Evolutionary conservation across 805 yeast species (phyloP), one percentile per base, ranked within the genome.

Genomic region (Kodamaea lidongshanica): DNA sequence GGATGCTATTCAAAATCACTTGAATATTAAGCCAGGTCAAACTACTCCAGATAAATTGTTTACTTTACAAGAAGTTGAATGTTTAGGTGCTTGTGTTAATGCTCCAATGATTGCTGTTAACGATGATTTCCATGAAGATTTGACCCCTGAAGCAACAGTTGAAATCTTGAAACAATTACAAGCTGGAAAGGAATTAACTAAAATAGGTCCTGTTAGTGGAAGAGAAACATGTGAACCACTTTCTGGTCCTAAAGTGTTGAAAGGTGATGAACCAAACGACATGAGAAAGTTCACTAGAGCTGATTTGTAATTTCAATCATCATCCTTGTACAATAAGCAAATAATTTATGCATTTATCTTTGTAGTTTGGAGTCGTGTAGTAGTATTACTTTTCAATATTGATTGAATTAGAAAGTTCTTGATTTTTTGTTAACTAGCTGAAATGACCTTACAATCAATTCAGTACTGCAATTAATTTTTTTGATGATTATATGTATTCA

Each of bases 11-110:
- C 67, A 72, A 48, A 57, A 62, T 23, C 72, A 73, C 45, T 67
- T 84, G 40, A 65, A 72, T 35, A 63, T 81, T 52, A 67, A 74
- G 52, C 84, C 87, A 6, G 92, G 92, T 39, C 77, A 83, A 54
- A 83, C 88, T 30, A 79, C 89, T 18, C 50, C 60, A 9, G 94
- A 85, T 60, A 76, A 76, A 20, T 58, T 78, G 42, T 84, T 84
- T 67, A 81, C 94, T 11, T 61, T 84, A 40, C 84, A 82, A 48
- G 95, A 84, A 57, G 94, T 84, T 40, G 95, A 84, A 61, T 84
- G 95, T 61, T 72, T 83, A 29, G 95, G 95, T 35, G 95, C 95
- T 3, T 84, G 95, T 67, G 87, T 84, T 29, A 84, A 84, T 56
- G 95, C 83, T 6, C 95, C 95, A 32, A 84, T 84, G 85, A 65